Conservation (phyloP, 1,139 yeast genomes). For the Debaryomyces fabryi region DNA sequence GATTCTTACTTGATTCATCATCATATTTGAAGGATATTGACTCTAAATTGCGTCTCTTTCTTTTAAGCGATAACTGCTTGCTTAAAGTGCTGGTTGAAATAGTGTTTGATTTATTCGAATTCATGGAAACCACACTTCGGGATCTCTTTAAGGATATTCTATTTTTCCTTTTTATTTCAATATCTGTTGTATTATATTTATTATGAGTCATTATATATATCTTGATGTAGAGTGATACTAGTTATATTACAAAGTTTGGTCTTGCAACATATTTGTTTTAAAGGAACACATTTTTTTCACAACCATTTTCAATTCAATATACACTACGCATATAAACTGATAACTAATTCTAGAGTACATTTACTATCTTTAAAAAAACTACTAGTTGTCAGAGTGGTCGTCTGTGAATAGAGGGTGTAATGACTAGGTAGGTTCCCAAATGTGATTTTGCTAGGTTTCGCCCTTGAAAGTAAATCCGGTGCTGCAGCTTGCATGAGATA, state of each 20-base stretch:
- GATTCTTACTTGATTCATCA: not conserved
- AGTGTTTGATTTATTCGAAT: not conserved
- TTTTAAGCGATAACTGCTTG: conserved; percentile 1
- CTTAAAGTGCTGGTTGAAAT: not conserved
- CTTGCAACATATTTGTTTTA: conserved; percentile 2
- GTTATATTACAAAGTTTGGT: not conserved
- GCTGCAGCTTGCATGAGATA: not conserved
- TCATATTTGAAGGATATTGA: not conserved
- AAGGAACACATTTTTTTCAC: not conserved
- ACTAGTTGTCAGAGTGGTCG: no score
- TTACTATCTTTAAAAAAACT: no score
- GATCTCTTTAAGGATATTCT: not conserved
- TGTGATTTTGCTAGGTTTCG: no score
- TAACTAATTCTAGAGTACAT: not conserved
- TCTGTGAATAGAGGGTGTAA: no score
- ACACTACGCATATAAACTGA: not conserved
- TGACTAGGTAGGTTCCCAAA: no score
- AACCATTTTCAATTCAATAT: not conserved
- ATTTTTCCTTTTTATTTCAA: not conserved
- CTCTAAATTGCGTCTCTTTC: not conserved
- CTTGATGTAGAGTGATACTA: not conserved
- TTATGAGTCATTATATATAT: not conserved
- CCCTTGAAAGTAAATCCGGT: no score
- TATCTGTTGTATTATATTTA: not conserved
- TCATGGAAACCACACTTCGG: not conserved